These are phyloP conservation scores for Bocquillonia castaneifolia DNA, from an alignment of 441 rosid genomes.

Conservation along the genomic window DNA sequence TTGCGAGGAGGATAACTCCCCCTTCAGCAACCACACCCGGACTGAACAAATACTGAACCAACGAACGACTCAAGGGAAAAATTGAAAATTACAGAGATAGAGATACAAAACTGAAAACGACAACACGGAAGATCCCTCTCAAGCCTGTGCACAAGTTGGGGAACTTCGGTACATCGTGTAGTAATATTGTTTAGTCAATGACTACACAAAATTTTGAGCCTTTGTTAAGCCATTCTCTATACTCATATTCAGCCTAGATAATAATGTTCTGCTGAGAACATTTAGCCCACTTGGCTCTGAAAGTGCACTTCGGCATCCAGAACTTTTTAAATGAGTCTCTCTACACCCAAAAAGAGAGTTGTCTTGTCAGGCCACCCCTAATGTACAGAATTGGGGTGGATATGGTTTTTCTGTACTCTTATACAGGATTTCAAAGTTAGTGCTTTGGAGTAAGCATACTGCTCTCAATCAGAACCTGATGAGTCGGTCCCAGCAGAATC, in stretches of 20 bases:
- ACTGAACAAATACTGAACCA: conserved; percentile 15
- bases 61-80: conserved; percentile 15
- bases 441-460: conserved; percentile 25
- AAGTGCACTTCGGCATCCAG: conserved; percentile 16
- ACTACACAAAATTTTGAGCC: conserved; percentile 42
- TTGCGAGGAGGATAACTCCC: conserved; percentile 11
- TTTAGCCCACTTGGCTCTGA: conserved; percentile 34
- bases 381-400: conserved; percentile 47
- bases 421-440: conserved; percentile 42
- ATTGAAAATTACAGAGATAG: conserved; percentile 18
- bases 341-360: conserved; percentile 35
- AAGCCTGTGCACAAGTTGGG: conserved; percentile 21
- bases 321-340: conserved; percentile 28
- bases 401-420: conserved; percentile 29
- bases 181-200: conserved; percentile 17
- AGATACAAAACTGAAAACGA: conserved; percentile 36
- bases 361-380: conserved; percentile 43
- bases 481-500: conserved; percentile 37
- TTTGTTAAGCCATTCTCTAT: conserved; percentile 31
- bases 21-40: conserved; percentile 22
- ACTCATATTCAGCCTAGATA: conserved; percentile 24
- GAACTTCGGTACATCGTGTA: conserved; percentile 26
- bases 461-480: conserved; percentile 35
- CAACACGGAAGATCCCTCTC: conserved; percentile 24
- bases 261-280: conserved; percentile 27